Base-by-base conservation (phyloP, 179 eudicot genomes). In the Actinidia arguta region DNA sequence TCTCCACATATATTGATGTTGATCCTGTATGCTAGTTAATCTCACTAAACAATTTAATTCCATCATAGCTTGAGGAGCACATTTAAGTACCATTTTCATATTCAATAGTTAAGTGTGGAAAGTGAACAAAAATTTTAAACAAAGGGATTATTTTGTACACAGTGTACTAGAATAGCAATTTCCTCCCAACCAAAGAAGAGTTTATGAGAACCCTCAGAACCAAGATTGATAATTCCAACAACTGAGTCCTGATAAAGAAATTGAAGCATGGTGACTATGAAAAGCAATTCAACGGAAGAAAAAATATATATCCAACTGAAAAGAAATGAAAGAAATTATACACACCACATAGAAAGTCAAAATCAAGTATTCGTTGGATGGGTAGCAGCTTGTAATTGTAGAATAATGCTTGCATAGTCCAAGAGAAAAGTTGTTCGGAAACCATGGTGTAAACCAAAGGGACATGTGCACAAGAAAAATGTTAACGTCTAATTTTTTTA, bases 311-410 rank as follows among this genome's bases (percentile, higher is more conserved):
- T n/a, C n/a, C n/a, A n/a, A n/a, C n/a, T 78, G 50, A 27, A 73
- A 22, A 68, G 12, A 39, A 75, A 31, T 1, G 44, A 16, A 64
- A 7, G 64, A 51, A 78, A 73, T 6, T 18, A 63, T 51, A 83
- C 91, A 64, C 78, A 96, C 99, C 98, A 58, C 99, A 97, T 67
- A 97, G 99, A 83, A 97, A 97, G 89, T 97, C 99, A 89, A 97
- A 97, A 89, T 97, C 99, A 82, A 97, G 99, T 98, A 97, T 97
- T 84, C 99, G 95, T 84, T 97, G 99, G 74, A 97, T 92, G 44
- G 99, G 99, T 27, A 97, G 91, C 76, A 95, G 99, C 85, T 97
- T 95, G 85, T 93, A 97, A 79, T 97, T 97, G 84, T 93, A 97
- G 85, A 97, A 97, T 62, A 97, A 85, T 68, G 99, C 98, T 89